These are phyloP conservation scores for Geosmithia morbida DNA, from an alignment of 2,329 filamentous ascomycete species.

Conservation along the genomic window DNA sequence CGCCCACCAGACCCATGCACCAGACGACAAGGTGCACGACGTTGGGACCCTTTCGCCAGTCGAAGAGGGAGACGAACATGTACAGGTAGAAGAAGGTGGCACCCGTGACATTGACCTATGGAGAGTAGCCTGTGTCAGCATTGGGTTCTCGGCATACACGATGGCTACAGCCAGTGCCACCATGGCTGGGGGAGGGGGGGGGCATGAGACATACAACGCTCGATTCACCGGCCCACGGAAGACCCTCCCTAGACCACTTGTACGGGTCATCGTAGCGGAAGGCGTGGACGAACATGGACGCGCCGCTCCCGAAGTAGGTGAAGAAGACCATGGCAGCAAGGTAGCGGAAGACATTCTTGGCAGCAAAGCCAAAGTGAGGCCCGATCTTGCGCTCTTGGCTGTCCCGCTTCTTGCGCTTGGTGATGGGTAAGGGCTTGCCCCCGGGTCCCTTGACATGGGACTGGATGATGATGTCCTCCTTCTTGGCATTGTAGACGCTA, in stretches of 20 bases:
- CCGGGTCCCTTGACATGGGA: conserved; percentile 59
- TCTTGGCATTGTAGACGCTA: conserved; percentile 36
- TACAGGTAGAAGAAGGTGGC: conserved; percentile 80
- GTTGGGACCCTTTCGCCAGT: conserved; percentile 69
- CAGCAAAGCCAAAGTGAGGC: conserved; percentile 46
- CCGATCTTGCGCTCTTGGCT: conserved; percentile 27
- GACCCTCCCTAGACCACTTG: conserved; percentile 25
- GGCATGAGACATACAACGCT: conserved; percentile 50
- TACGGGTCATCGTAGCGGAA: conserved; percentile 30
- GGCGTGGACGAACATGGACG: conserved; percentile 60
- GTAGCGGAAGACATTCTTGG: conserved; percentile 63
- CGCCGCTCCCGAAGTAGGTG: conserved; percentile 63
- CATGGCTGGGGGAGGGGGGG: not conserved
- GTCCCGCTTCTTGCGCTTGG: conserved; percentile 40
- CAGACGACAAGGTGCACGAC: conserved; percentile 69
- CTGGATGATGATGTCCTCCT: conserved; percentile 28
- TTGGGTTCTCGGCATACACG: not conserved
- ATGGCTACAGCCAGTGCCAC: not conserved
- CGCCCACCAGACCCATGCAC: conserved; percentile 57
- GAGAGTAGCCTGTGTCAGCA: conserved; percentile 3
- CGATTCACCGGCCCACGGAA: conserved; percentile 63
- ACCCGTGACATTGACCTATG: conserved; percentile 70
- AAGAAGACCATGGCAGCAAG: conserved; percentile 55
- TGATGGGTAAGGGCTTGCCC: conserved; percentile 69
- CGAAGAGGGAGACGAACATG: conserved; percentile 73